phyloP scores from a whole-genome alignment of 192 early-diverging fungal genomes.

The Coemansia sp. region DNA sequence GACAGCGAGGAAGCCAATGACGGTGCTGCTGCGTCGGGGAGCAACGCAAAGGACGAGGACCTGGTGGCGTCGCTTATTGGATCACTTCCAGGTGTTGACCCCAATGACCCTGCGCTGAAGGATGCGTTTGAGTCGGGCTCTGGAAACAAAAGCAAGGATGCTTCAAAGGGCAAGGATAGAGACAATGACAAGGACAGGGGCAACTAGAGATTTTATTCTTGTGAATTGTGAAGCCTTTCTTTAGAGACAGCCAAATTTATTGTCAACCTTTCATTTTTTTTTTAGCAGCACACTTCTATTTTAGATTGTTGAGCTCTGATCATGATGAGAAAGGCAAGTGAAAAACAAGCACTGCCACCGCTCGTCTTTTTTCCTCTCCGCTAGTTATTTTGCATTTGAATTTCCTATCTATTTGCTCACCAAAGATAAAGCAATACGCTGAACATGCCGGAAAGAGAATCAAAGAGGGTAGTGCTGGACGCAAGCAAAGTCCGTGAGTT shows the following conservation, averaged over 20 bases:
- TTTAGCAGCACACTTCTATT: too few relatives aligned
- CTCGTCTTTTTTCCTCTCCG: background rate
- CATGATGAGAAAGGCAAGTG: too few relatives aligned
- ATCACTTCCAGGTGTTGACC: slow-evolving; percentile 85
- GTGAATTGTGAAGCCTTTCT: too few relatives aligned
- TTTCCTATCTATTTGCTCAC: background rate
- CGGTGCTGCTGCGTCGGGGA: slow-evolving; percentile 33
- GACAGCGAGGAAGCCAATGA: slow-evolving; percentile 21
- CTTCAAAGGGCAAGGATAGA: slow-evolving; percentile 38
- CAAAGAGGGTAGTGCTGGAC: background rate
- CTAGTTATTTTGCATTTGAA: background rate
- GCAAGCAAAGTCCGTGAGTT: slow-evolving; percentile 39
- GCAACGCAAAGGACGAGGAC: slow-evolving; percentile 56
- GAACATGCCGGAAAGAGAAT: background rate
- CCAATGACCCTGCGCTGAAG: slow-evolving; percentile 81
- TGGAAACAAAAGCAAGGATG: slow-evolving; percentile 45
- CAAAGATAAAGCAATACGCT: background rate
- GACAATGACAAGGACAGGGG: slow-evolving; percentile 17
- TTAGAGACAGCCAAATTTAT: too few relatives aligned
- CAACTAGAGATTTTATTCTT: too few relatives aligned
- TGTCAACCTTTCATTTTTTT: too few relatives aligned
- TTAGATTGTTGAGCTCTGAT: too few relatives aligned
- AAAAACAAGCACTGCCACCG: background rate
- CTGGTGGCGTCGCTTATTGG: slow-evolving; percentile 76
- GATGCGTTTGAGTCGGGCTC: slow-evolving; percentile 61